Conservation (phyloP, 164 flowering plant species). For the Tinospora cordifolia region DNA sequence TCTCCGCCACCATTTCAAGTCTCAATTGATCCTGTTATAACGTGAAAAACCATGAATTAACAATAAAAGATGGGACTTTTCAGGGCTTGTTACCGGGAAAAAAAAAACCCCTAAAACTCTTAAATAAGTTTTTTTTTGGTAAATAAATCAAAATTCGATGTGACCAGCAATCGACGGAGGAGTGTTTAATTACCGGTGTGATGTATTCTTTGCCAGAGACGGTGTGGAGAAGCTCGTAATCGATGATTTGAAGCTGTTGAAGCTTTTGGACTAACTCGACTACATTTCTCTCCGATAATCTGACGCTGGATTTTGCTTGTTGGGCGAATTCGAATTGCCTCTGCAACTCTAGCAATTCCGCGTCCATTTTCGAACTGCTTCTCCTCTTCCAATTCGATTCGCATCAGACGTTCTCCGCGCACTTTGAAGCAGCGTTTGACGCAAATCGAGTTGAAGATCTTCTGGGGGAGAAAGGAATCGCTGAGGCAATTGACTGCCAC, state of each 20-base stretch:
- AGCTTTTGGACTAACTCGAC: slow-evolving; percentile 92
- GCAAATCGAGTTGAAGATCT: too few relatives aligned
- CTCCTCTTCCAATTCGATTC: not conserved
- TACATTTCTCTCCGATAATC: slow-evolving; percentile 86
- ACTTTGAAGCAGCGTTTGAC: too few relatives aligned
- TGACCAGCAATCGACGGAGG: not conserved
- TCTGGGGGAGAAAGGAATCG: too few relatives aligned
- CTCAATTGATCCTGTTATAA: slow-evolving; percentile 66
- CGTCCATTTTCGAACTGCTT: slow-evolving; percentile 47
- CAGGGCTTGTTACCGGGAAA: too few relatives aligned
- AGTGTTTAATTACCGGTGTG: slow-evolving; percentile 52
- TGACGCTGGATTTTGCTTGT: slow-evolving; percentile 75
- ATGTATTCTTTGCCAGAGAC: slow-evolving; percentile 92
- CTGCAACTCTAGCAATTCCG: slow-evolving; percentile 80
- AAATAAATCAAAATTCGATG: not conserved
- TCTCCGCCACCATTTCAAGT: slow-evolving; percentile 59
- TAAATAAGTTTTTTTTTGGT: not conserved
- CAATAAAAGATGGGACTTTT: not conserved
- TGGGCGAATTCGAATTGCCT: slow-evolving; percentile 88
- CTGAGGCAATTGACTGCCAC: too few relatives aligned
- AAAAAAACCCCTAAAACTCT: not conserved
- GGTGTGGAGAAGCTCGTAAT: slow-evolving; percentile 90
- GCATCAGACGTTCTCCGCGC: not conserved
- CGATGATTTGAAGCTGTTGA: slow-evolving; percentile 78
- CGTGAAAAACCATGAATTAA: not conserved